Evolutionary conservation across 2,329 filamentous ascomycete genomes (phyloP).

Genomic region (Colletotrichum eremochloae): DNA sequence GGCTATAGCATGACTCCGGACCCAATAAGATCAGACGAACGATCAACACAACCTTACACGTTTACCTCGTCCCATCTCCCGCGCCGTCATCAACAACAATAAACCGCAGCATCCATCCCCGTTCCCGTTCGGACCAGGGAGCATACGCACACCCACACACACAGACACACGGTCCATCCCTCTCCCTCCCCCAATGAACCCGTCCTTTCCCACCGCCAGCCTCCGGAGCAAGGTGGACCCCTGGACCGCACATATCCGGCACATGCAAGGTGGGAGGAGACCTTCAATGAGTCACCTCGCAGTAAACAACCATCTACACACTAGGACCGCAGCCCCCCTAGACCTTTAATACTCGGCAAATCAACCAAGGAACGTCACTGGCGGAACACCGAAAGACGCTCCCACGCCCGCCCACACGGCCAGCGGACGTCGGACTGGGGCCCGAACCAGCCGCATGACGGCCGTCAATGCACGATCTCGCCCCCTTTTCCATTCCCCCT

Average conservation of each 20-base stretch:
- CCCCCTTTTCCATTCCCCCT: no score
- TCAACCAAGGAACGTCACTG: background rate
- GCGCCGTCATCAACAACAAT: background rate
- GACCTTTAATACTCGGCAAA: background rate
- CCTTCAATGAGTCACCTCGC: background rate
- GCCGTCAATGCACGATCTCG: constrained; percentile 12
- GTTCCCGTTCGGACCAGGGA: background rate
- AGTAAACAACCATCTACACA: background rate
- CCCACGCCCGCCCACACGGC: background rate
- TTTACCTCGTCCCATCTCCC: background rate
- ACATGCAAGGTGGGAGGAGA: background rate
- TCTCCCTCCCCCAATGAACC: background rate
- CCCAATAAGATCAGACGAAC: constrained; percentile 16
- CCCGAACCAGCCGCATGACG: constrained; percentile 7
- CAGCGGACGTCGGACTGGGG: background rate
- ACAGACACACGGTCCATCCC: background rate
- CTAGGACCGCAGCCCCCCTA: background rate
- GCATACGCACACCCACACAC: background rate
- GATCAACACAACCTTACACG: background rate
- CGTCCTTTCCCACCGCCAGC: background rate
- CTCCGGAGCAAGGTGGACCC: background rate
- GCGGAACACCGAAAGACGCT: background rate
- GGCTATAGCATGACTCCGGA: constrained; percentile 11
- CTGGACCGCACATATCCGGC: background rate
- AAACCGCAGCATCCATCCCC: background rate